Percentiles rank a stretch among this genome's conserved stretches.
Conservation (phyloP, 2,329 filamentous ascomycete genomes). For the Phyllosticta ampelicida region DNA sequence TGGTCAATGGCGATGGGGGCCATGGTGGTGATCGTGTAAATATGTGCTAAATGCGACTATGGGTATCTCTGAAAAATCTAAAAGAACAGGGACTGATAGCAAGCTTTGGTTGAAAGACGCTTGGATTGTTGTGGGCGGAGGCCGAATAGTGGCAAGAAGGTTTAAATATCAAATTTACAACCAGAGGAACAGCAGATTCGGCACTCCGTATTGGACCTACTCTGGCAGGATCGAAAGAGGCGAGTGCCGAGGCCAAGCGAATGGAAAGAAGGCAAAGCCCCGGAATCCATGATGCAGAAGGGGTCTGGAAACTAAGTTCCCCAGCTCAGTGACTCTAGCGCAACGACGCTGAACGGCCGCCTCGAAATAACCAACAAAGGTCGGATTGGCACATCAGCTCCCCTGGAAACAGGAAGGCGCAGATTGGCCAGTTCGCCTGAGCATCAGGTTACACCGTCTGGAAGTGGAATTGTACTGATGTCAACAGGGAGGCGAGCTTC, state of each 20-base stretch:
- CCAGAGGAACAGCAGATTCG: neutral
- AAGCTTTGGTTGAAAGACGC: neutral
- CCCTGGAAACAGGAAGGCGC: neutral
- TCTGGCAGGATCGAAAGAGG: neutral
- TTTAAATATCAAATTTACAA: conserved; percentile 10
- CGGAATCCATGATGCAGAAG: conserved; percentile 11
- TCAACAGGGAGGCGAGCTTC: conserved; percentile 7
- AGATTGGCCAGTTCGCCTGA: conserved; percentile 2
- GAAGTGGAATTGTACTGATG: conserved; percentile 7
- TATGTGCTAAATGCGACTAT: neutral
- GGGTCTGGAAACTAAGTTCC: conserved; percentile 8
- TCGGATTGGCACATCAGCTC: neutral
- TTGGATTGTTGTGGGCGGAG: neutral
- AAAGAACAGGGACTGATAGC: neutral
- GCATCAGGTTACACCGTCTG: conserved; percentile 5
- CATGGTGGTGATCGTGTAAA: neutral
- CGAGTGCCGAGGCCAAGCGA: neutral
- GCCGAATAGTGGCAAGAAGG: neutral
- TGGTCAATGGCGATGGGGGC: conserved; percentile 30
- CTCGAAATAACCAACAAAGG: neutral
- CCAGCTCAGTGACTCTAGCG: conserved; percentile 1
- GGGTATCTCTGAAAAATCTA: neutral
- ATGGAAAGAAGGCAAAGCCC: conserved; percentile 2
- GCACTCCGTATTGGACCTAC: neutral
- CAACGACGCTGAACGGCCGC: neutral